Conservation (phyloP, 1,284 basidiomycete species). For the Hymenochaete sp. region DNA sequence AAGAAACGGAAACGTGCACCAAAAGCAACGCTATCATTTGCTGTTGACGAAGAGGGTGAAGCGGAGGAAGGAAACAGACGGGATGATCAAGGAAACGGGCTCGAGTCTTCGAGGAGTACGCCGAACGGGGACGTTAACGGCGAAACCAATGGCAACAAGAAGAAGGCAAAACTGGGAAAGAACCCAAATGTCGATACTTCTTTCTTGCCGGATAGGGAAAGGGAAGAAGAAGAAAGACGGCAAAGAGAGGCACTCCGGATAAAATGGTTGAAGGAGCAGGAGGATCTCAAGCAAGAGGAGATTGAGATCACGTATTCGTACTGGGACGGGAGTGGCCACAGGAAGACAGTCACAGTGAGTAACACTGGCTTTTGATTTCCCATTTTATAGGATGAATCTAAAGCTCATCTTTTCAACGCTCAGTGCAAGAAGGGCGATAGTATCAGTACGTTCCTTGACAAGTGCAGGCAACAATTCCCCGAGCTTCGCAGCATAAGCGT, state of each 20-base stretch:
- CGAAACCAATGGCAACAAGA: slow-evolving; percentile 38
- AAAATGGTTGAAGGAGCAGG: slow-evolving; percentile 87
- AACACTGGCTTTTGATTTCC: slow-evolving; percentile 6
- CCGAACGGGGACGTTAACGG: slow-evolving; percentile 30
- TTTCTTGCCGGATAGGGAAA: slow-evolving; percentile 93
- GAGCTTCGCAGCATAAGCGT: slow-evolving; percentile 85
- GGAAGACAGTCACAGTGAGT: slow-evolving; percentile 84
- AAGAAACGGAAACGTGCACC: slow-evolving; percentile 82
- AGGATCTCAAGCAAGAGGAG: slow-evolving; percentile 79
- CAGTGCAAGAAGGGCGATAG: slow-evolving; percentile 99
- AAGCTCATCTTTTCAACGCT: neutral
- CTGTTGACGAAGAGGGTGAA: slow-evolving; percentile 47
- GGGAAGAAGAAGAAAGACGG: slow-evolving; percentile 85
- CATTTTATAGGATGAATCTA: neutral
- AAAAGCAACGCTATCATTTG: slow-evolving; percentile 85
- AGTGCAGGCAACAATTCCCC: slow-evolving; percentile 86
- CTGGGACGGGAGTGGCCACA: slow-evolving; percentile 97
- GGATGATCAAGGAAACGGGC: too few relatives aligned
- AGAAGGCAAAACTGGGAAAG: slow-evolving; percentile 80
- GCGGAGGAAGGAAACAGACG: slow-evolving; percentile 17
- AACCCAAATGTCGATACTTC: slow-evolving; percentile 97
- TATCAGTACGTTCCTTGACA: slow-evolving; percentile 83
- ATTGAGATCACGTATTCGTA: slow-evolving; percentile 93
- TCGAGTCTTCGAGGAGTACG: too few relatives aligned
- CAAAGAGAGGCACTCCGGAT: slow-evolving; percentile 84